A percentile compares a stretch with the other conserved stretches of the same genome.
Evolutionary conservation across 352 stramenopile species (phyloP).

Genomic region (Globisporangium abappressorium): DNA sequence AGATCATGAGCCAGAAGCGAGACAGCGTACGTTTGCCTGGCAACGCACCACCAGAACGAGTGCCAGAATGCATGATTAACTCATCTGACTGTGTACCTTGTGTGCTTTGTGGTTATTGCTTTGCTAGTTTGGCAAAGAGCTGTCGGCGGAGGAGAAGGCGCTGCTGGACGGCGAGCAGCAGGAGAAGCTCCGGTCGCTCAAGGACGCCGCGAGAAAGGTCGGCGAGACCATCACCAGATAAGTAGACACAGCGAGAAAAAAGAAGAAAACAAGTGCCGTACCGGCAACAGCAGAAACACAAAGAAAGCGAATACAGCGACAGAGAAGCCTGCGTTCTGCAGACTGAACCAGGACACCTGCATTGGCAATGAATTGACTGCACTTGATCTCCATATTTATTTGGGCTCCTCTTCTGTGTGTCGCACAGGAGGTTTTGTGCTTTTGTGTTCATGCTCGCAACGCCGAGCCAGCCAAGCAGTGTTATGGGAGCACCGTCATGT

Average conservation of each 20-base stretch:
- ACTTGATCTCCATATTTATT: too few species aligned
- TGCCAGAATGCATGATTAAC: neutral
- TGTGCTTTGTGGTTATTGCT: neutral
- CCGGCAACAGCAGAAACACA: neutral
- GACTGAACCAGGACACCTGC: too few species aligned
- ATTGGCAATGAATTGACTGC: too few species aligned
- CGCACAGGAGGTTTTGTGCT: too few species aligned
- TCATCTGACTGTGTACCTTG: neutral
- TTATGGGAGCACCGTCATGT: too few species aligned
- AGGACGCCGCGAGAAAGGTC: constrained; percentile 66
- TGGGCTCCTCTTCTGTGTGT: too few species aligned
- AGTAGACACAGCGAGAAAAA: neutral
- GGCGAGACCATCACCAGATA: constrained; percentile 53
- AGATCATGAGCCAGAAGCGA: constrained; percentile 45
- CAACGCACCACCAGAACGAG: neutral
- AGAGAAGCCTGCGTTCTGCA: too few species aligned
- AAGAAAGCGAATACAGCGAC: too few species aligned
- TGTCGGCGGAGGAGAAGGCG: constrained; percentile 53
- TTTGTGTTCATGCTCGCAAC: too few species aligned
- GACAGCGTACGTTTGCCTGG: constrained; percentile 30
- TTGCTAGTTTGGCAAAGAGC: constrained; percentile 58
- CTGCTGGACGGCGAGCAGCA: constrained; percentile 69
- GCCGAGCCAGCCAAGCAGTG: too few species aligned
- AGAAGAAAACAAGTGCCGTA: neutral
- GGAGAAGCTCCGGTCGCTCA: constrained; percentile 62